Percentiles rank a stretch among this genome's conserved stretches.
phyloP scores from a whole-genome alignment of 768 basidiomycete genomes.

The Mycena kentingensis region DNA sequence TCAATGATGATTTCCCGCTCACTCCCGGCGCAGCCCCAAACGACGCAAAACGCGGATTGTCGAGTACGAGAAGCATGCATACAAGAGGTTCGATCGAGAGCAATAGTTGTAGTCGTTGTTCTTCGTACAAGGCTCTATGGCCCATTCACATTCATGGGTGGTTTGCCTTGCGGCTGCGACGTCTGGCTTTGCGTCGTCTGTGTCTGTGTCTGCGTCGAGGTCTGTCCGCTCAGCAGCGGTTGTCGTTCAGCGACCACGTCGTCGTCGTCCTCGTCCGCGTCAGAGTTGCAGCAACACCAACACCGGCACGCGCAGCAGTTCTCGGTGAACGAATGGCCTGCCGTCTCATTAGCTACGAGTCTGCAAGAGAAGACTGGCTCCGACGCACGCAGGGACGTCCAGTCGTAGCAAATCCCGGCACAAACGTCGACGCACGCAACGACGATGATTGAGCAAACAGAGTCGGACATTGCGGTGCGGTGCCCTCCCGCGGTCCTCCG shows the following conservation, averaged over 20 bases:
- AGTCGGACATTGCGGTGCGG: constrained; percentile 5
- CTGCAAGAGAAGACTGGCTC: background rate
- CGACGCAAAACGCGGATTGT: constrained; percentile 53
- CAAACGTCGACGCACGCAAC: constrained; percentile 18
- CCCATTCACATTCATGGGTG: constrained; percentile 14
- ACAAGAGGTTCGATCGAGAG: constrained; percentile 66
- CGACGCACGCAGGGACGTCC: constrained; percentile 14
- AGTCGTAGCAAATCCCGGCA: constrained; percentile 17
- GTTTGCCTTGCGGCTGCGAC: constrained; percentile 8
- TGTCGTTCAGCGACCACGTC: constrained; percentile 11
- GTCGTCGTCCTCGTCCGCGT: background rate
- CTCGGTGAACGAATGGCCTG: constrained; percentile 17
- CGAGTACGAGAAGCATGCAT: constrained; percentile 79
- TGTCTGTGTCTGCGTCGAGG: background rate
- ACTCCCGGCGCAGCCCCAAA: constrained; percentile 43
- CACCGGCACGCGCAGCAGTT: constrained; percentile 4
- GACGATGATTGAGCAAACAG: background rate
- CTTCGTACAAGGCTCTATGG: background rate
- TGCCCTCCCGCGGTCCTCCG: too few species aligned
- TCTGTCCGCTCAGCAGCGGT: constrained; percentile 7
- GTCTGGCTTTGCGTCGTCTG: background rate
- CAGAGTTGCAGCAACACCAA: background rate
- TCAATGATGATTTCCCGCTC: too few species aligned
- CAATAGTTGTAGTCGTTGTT: background rate
- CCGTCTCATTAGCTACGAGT: background rate